A percentile compares a stretch with the other conserved stretches of the same genome.
Conservation (phyloP, 768 basidiomycete species). For the Mycena maculata region DNA sequence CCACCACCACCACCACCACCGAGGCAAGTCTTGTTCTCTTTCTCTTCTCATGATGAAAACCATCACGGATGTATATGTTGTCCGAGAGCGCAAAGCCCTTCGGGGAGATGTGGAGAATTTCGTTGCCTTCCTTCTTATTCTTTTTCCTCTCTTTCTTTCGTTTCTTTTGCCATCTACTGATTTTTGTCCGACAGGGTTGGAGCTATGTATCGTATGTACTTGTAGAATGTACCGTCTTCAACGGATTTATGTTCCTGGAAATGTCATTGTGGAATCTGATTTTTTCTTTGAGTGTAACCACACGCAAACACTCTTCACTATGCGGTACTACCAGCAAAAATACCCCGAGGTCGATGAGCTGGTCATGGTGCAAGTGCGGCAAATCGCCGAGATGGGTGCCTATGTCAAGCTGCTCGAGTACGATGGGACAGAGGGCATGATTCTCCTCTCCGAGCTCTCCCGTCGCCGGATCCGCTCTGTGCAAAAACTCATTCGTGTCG, state of each 20-base stretch:
- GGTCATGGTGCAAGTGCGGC: constrained; percentile 99
- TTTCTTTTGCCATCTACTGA: constrained; percentile 7
- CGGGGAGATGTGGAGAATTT: constrained; percentile 72
- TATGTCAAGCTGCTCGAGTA: constrained; percentile 99
- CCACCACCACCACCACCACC: constrained; percentile 4
- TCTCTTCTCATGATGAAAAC: constrained; percentile 39
- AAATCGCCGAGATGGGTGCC: constrained; percentile 99
- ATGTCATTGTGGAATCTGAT: no score
- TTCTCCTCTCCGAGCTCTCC: constrained; percentile 97
- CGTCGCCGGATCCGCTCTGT: constrained; percentile 96
- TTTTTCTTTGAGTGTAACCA: neutral
- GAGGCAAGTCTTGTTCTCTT: constrained; percentile 26
- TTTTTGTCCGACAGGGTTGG: neutral
- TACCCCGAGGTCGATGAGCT: constrained; percentile 98
- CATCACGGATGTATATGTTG: constrained; percentile 46
- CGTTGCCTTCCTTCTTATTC: constrained; percentile 75
- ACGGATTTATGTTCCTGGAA: neutral
- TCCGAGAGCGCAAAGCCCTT: constrained; percentile 53
- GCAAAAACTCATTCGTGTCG: constrained; percentile 97
- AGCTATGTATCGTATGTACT: neutral
- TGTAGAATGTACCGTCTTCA: neutral
- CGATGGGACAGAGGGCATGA: constrained; percentile 99
- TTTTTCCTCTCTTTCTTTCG: constrained; percentile 41
- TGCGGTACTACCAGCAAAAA: constrained; percentile 94
- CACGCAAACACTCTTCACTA: constrained; percentile 41